Evolutionary conservation across 192 early-diverging fungal species (phyloP).

Genomic region (Pecoramyces ruminantium): DNA sequence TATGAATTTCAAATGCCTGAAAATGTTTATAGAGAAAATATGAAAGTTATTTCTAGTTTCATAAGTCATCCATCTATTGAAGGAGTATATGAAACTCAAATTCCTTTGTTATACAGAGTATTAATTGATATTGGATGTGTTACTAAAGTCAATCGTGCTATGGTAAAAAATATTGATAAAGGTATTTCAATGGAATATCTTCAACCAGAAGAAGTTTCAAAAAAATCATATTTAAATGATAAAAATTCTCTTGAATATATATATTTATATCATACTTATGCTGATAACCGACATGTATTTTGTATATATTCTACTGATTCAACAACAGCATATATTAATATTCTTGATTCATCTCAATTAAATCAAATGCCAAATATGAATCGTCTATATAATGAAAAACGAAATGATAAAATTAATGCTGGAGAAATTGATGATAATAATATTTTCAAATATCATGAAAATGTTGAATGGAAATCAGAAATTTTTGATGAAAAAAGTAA

Average conservation of each 20-base stretch:
- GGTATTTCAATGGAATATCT: slow-evolving; percentile 24
- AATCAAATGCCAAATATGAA: slow-evolving; percentile 56
- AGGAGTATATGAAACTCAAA: slow-evolving; percentile 87
- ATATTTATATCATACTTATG: slow-evolving; percentile 58
- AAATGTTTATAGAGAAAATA: slow-evolving; percentile 48
- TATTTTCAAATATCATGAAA: slow-evolving; percentile 27
- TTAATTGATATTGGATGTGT: slow-evolving; percentile 60
- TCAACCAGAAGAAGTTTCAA: slow-evolving; percentile 8
- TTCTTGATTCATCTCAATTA: slow-evolving; percentile 46
- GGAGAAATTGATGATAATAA: slow-evolving; percentile 8
- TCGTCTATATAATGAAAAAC: slow-evolving; percentile 43
- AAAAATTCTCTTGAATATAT: slow-evolving; percentile 33
- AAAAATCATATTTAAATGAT: slow-evolving; percentile 17
- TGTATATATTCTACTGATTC: slow-evolving; percentile 49
- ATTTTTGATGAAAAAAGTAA: slow-evolving; percentile 26
- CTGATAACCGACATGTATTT: slow-evolving; percentile 45
- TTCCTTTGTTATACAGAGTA: slow-evolving; percentile 62
- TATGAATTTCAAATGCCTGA: slow-evolving; percentile 77
- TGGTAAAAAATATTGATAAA: slow-evolving; percentile 17
- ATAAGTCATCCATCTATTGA: slow-evolving; percentile 76
- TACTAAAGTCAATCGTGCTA: slow-evolving; percentile 8
- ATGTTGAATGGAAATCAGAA: slow-evolving; percentile 26
- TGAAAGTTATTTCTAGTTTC: slow-evolving; percentile 53
- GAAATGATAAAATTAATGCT: slow-evolving; percentile 12
- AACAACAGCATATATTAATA: slow-evolving; percentile 39